Evolutionary conservation across 2,329 filamentous ascomycete genomes (phyloP), one percentile per base, ranked within the genome.

Genomic region (Chrysoporthe austroafricana): DNA sequence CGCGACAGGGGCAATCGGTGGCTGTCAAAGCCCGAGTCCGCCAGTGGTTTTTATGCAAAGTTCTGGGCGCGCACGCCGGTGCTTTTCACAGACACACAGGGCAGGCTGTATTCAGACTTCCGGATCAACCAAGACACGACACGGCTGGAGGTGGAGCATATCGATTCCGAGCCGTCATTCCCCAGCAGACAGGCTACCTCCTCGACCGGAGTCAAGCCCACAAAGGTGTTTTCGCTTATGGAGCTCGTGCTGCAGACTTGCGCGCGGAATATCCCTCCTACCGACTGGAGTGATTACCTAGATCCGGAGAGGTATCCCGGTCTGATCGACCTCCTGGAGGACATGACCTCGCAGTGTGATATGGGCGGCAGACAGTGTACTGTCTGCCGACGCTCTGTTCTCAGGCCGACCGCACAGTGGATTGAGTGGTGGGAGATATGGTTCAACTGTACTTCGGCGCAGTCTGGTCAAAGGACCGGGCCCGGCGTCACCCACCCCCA

Each of bases 381-480:
- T 1, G 77, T 81, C 0, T 90, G 88, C 72, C 72, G 76, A 34
- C 81, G 82, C 39, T 73, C 74, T 9, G 81, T 85, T 4, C 77
- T 88, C 7, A 78, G 85, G 32, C 84, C 88, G 2, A 76, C 82
- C 3, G 79, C 84, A 0, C 82, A 88, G 72, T 90, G 88, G 88
- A 77, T 90, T 8, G 88, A 90, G 73, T 90, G 88, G 85, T 87
- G 85, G 75, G 80, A 84, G 67, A 72, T 83, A 43, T 70, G 72
- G 39, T 50, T 21, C 59, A 6, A 48, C 59, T 34, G 43, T 11
- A 8, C 16, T n/a, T 46, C 39, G 18, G 7, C 5, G 26, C 14
- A 34, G 21, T 1, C 13, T 34, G 16, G 39, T 7, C 59, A 8
- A 58, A 3, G 16, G 1, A 18, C 7, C 26, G 13, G 26, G 16